These are phyloP conservation scores for Scedosporium aurantiacum DNA, from an alignment of 2,329 filamentous ascomycete genomes.

Conservation along the genomic window DNA sequence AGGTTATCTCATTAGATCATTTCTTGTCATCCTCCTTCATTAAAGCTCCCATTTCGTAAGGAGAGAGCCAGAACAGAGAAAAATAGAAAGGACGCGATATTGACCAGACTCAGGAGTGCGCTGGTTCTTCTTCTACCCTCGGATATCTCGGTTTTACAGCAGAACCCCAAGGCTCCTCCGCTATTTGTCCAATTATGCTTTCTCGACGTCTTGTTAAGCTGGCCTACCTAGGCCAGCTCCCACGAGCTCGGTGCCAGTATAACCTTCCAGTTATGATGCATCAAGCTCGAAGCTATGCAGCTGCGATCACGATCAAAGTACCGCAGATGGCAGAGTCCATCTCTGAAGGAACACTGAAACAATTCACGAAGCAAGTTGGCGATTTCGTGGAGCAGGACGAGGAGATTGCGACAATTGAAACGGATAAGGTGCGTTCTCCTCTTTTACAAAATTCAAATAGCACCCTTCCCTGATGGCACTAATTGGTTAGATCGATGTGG, in stretches of 20 bases:
- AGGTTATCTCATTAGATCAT: background rate
- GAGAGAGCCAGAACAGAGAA: background rate
- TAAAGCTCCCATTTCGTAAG: background rate
- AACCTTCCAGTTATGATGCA: constrained; percentile 43
- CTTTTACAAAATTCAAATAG: too few species aligned
- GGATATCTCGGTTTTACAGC: too few species aligned
- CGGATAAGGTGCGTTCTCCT: constrained; percentile 65
- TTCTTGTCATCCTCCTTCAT: background rate
- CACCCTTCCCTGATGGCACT: too few species aligned
- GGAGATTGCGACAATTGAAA: constrained; percentile 97
- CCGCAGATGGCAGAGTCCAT: constrained; percentile 98
- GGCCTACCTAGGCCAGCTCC: constrained; percentile 32
- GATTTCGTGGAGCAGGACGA: constrained; percentile 93
- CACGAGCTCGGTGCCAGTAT: constrained; percentile 20
- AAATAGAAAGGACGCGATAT: too few species aligned
- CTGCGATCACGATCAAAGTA: constrained; percentile 82
- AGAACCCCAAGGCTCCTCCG: background rate
- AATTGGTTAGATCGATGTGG: constrained; percentile 69
- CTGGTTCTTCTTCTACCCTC: too few species aligned
- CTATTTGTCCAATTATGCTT: constrained; percentile 21
- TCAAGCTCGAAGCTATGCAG: constrained; percentile 45
- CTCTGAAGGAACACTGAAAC: constrained; percentile 91
- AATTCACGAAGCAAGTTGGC: constrained; percentile 84
- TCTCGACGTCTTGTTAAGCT: constrained; percentile 31
- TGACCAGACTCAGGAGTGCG: too few species aligned